These are phyloP conservation scores for Zychaea mexicana DNA, from an alignment of 371 early-diverging fungal species.

Conservation along the genomic window DNA sequence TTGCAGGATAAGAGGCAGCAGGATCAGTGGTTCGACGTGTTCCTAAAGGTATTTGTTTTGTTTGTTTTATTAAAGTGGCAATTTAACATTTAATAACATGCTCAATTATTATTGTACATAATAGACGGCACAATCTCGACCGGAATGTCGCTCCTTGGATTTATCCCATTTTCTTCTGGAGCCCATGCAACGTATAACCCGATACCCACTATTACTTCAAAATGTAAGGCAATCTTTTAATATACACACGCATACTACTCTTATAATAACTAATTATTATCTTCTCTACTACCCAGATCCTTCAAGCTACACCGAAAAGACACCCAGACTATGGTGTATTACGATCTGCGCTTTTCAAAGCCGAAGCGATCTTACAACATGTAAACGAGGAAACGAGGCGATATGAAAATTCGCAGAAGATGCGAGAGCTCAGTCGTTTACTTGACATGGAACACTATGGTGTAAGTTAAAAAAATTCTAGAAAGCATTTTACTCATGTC, in stretches of 20 bases:
- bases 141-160: slow-evolving; percentile 79
- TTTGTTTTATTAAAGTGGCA: too few relatives aligned
- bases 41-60: slow-evolving; percentile 57
- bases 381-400: slow-evolving; percentile 82
- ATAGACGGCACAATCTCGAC: slow-evolving; percentile 61
- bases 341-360: slow-evolving; percentile 67
- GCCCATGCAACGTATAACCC: slow-evolving; percentile 93
- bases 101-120: neutral
- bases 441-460: slow-evolving; percentile 70
- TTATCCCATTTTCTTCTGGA: slow-evolving; percentile 86
- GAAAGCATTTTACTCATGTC: neutral
- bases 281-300: slow-evolving; percentile 44
- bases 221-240: slow-evolving; percentile 48
- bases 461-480: slow-evolving; percentile 45
- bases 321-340: slow-evolving; percentile 81
- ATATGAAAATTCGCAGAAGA: slow-evolving; percentile 71
- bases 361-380: slow-evolving; percentile 69
- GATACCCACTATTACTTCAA: slow-evolving; percentile 88
- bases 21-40: slow-evolving; percentile 58
- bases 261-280: too few relatives aligned
- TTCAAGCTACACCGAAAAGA: slow-evolving; percentile 80
- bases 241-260: neutral
- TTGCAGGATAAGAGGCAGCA: slow-evolving; percentile 63
- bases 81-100: too few relatives aligned
- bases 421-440: slow-evolving; percentile 69